Evolutionary conservation across 176 grass and related monocot genomes (phyloP).

Genomic region (Musa beccarii): DNA sequence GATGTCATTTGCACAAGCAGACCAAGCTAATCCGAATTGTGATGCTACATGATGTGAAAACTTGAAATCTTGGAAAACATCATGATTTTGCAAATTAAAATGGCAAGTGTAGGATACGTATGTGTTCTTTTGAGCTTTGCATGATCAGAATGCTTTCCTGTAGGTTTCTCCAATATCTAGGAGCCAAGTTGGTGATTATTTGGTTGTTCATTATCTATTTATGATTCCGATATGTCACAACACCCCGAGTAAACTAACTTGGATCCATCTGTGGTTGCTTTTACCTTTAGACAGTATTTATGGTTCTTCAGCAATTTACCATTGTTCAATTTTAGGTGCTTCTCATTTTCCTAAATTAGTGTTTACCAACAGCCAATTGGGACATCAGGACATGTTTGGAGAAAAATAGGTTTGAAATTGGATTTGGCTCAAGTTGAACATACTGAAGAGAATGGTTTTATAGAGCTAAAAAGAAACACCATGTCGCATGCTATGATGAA

Average conservation of each 20-base stretch:
- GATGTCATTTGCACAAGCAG: neutral
- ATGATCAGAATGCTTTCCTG: neutral
- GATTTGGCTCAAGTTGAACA: too few species aligned
- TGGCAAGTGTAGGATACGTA: neutral
- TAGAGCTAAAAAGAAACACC: too few species aligned
- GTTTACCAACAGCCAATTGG: too few species aligned
- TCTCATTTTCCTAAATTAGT: too few species aligned
- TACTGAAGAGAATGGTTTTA: too few species aligned
- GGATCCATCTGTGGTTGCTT: neutral
- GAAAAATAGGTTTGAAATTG: too few species aligned
- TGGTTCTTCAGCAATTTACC: slow-evolving; percentile 7
- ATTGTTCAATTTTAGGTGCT: too few species aligned
- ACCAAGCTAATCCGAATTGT: neutral
- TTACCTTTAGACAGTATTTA: neutral
- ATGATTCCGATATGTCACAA: too few species aligned
- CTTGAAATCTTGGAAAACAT: neutral
- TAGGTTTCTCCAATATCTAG: neutral
- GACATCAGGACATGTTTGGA: too few species aligned
- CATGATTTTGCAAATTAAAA: neutral
- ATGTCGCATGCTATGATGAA: too few species aligned
- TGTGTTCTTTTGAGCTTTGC: neutral
- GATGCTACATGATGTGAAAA: neutral
- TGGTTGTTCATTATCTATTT: neutral
- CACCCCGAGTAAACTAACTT: neutral
- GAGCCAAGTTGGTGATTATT: neutral